Percentiles rank a stretch among this genome's conserved stretches.
Evolutionary conservation across 1,284 basidiomycete species (phyloP).

Genomic region (Thecaphora thlaspeos): DNA sequence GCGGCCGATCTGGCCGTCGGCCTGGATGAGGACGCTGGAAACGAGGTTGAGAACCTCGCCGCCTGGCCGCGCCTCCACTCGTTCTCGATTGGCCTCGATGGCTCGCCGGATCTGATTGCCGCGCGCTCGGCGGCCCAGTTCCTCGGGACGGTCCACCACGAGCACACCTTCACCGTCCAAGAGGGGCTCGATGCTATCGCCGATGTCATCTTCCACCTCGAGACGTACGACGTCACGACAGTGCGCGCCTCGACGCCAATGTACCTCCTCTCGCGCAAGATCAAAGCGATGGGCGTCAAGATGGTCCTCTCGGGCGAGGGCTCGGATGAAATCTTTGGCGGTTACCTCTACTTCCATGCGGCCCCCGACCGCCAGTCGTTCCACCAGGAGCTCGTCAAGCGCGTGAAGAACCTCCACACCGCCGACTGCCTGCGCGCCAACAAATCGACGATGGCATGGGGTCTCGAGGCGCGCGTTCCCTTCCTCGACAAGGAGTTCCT

Average conservation of each 20-base stretch:
- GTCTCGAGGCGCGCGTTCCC: conserved; percentile 95
- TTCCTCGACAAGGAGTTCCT: conserved; percentile 98
- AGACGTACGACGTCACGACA: conserved; percentile 99
- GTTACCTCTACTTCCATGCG: conserved; percentile 99
- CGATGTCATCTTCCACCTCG: conserved; percentile 97
- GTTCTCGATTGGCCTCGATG: conserved; percentile 92
- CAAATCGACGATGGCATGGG: conserved; percentile 99
- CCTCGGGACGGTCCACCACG: conserved; percentile 93
- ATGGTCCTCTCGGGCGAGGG: conserved; percentile 99
- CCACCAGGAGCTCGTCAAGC: conserved; percentile 91
- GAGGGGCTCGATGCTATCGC: conserved; percentile 96
- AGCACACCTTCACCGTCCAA: conserved; percentile 97
- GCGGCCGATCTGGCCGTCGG: conserved; percentile 59
- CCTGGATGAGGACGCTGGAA: conserved; percentile 55
- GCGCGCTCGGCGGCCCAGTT: conserved; percentile 91
- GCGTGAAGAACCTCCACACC: conserved; percentile 97
- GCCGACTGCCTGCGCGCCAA: conserved; percentile 97
- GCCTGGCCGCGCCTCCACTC: conserved; percentile 97
- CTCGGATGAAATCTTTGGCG: conserved; percentile 95
- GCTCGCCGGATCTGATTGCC: conserved; percentile 92
- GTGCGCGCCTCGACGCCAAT: conserved; percentile 96
- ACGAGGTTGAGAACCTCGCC: conserved; percentile 60
- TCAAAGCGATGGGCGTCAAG: conserved; percentile 99
- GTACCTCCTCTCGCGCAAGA: conserved; percentile 95
- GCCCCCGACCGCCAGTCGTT: conserved; percentile 85